A percentile compares a stretch with the other conserved stretches of the same genome.
phyloP scores from a whole-genome alignment of 2,329 filamentous ascomycete species.

The Magnaporthiopsis incrustans region DNA sequence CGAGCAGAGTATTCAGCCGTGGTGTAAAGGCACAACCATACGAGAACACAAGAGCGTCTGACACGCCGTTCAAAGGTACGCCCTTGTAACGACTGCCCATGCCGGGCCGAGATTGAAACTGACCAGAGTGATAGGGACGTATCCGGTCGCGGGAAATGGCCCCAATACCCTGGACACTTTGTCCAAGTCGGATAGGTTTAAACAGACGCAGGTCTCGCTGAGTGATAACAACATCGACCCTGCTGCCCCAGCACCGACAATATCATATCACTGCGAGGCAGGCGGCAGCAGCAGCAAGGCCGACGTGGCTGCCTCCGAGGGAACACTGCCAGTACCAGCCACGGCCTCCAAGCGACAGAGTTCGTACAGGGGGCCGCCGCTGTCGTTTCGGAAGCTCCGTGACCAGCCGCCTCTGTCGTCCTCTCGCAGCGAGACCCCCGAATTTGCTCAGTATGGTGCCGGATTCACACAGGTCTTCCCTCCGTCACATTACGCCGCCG shows the following conservation, averaged over 20 bases:
- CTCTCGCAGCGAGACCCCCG: neutral
- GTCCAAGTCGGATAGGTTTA: slow-evolving; percentile 23
- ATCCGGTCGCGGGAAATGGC: slow-evolving; percentile 33
- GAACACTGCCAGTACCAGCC: neutral
- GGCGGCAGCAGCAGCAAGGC: neutral
- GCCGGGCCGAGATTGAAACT: slow-evolving; percentile 4
- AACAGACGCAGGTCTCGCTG: slow-evolving; percentile 16
- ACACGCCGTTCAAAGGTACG: slow-evolving; percentile 18
- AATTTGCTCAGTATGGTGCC: slow-evolving; percentile 6
- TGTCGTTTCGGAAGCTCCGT: neutral
- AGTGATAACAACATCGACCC: slow-evolving; percentile 14
- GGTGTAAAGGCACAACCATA: slow-evolving; percentile 16
- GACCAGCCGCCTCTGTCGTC: neutral
- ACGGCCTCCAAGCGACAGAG: neutral
- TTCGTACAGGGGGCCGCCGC: slow-evolving; percentile 1
- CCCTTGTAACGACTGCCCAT: neutral
- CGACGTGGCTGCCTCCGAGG: neutral
- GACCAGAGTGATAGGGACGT: slow-evolving; percentile 23
- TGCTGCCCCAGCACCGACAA: slow-evolving; percentile 21
- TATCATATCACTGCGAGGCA: slow-evolving; percentile 18
- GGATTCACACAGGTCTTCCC: slow-evolving; percentile 7
- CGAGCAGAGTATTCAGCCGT: slow-evolving; percentile 12
- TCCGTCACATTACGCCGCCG: neutral
- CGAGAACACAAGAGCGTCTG: slow-evolving; percentile 12
- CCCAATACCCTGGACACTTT: slow-evolving; percentile 27